Evolutionary conservation across 192 early-diverging fungal species (phyloP), one percentile per base, ranked within the genome.

Genomic region (Backusella psychrophila): DNA sequence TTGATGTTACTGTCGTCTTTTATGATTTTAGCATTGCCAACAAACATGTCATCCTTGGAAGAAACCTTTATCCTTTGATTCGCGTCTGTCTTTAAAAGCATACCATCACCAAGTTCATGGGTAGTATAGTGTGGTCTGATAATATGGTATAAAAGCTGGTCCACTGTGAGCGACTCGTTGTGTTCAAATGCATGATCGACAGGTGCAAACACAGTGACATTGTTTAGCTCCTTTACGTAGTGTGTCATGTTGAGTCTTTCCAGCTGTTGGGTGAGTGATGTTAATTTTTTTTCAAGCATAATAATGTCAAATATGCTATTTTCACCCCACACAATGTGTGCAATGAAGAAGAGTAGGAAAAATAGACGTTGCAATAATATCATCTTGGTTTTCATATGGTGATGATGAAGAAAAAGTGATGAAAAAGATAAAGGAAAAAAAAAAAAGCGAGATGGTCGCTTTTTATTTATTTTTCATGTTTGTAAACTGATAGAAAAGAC

Each of bases 121-220:
- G 36, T 66, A 3, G 29, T 66, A 2, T 70, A 19, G 5, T 66
- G 14, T 12, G 70, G 42, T 33, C 35, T 44, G 23, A 70, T 14
- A 4, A 81, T 21, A 71, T 81, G 80, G 36, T 77, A 81, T 17
- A 81, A 56, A 3, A 81, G 4, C 19, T 77, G 38, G 2, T 80
- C 71, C 19, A 4, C 7, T 41, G 76, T 81, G 66, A 19, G 17
- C 15, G 14, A 0, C 3, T 35, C 77, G 68, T 14, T 42, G 66
- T 5, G 69, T 1, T 71, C 41, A 41, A 87, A 87, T 11, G 86
- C 84, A 14, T 73, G 69, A 56, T 87, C 79, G 11, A 77, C 70
- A 12, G 86, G 86, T 17, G 84, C 86, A 69, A 87, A 83, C 21
- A 87, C 69, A 21, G 86, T 87, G 19, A 74, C 84, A 23, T 75